A percentile compares a stretch with the other conserved stretches of the same genome.
These are phyloP conservation scores for Phaeodactylum tricornutum DNA, from an alignment of 108 stramenopile species.

Conservation along the genomic window DNA sequence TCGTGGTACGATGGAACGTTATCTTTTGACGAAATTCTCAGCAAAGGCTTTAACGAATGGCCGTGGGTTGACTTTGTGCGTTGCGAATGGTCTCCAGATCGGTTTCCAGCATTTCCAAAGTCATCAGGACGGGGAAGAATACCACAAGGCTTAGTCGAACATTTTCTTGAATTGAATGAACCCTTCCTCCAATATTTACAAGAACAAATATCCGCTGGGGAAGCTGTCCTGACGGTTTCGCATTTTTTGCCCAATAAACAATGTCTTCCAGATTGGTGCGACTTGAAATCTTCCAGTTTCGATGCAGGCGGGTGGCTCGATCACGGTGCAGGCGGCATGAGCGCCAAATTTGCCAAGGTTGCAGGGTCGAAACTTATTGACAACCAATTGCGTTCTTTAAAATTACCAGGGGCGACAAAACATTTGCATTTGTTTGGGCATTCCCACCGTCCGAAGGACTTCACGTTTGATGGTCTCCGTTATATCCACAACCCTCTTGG, in stretches of 20 bases:
- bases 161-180: constrained; percentile 23
- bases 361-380: constrained; percentile 37
- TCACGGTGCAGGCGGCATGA: constrained; percentile 38
- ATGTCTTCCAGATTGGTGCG: constrained; percentile 52
- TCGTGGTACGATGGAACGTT: constrained; percentile 52
- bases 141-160: constrained; percentile 23
- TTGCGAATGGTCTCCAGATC: constrained; percentile 28
- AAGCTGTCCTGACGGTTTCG: constrained; percentile 32
- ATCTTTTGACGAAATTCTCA: constrained; percentile 27
- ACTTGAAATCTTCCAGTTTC: constrained; percentile 14
- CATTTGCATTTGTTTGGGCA: constrained; percentile 56
- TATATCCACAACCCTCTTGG: constrained; percentile 58
- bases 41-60: constrained; percentile 32
- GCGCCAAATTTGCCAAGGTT: constrained; percentile 60
- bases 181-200: background rate
- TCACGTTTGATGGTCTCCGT: constrained; percentile 35
- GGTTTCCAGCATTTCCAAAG: background rate
- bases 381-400: constrained; percentile 35
- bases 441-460: constrained; percentile 59
- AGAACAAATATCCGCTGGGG: background rate
- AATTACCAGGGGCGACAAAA: background rate
- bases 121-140: constrained; percentile 9
- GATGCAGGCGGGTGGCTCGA: constrained; percentile 34
- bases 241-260: constrained; percentile 50
- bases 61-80: constrained; percentile 48